Percentiles rank a stretch among this genome's conserved stretches.
Evolutionary conservation across 371 early-diverging fungal genomes (phyloP).

Genomic region (Circinella umbellata): DNA sequence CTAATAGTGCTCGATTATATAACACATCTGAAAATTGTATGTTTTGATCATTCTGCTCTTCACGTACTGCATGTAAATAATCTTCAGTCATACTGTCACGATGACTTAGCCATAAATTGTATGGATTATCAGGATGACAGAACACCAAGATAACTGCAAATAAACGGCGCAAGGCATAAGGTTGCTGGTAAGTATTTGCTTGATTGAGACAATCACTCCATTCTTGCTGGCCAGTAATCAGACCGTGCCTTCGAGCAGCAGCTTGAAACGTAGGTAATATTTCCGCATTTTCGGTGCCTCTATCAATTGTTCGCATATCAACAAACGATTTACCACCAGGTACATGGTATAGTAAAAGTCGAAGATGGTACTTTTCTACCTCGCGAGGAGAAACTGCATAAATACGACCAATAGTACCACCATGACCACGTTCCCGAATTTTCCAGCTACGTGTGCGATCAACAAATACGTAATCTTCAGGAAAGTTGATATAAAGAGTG

Average conservation of each 20-base stretch:
- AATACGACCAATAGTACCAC: constrained; percentile 8
- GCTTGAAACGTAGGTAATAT: constrained; percentile 4
- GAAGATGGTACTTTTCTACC: constrained; percentile 1
- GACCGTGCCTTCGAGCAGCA: not conserved
- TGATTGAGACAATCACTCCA: not conserved
- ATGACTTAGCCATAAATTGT: not conserved
- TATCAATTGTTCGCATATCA: constrained; percentile 9
- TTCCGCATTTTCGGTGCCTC: not conserved
- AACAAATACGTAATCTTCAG: not conserved
- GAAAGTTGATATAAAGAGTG: not conserved
- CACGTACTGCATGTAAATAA: not conserved
- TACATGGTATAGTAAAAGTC: constrained; percentile 13
- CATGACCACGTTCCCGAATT: not conserved
- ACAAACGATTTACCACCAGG: constrained; percentile 12
- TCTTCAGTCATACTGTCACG: not conserved
- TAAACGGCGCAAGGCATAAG: not conserved
- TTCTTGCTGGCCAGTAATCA: not conserved
- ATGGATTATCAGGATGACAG: not conserved
- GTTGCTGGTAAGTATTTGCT: not conserved
- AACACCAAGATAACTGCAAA: not conserved
- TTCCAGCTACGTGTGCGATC: not conserved
- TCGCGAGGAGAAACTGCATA: not conserved
- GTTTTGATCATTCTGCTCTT: not conserved
- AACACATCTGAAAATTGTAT: not conserved
- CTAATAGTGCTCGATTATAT: not conserved